These are phyloP conservation scores for Delonix regia DNA, from an alignment of 306 rosid species.

Conservation along the genomic window DNA sequence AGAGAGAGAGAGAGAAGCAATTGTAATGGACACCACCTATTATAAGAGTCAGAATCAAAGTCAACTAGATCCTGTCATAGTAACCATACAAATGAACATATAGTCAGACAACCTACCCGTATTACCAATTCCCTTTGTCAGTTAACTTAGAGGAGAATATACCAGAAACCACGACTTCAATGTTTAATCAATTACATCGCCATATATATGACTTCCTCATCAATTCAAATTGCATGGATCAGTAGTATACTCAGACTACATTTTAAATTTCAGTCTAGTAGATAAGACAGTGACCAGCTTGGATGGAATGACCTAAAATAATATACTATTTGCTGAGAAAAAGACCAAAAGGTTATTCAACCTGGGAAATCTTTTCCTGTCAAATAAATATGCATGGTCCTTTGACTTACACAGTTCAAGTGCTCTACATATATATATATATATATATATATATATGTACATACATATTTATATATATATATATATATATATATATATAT, in stretches of 20 bases:
- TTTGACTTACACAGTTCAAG: constrained; percentile 9
- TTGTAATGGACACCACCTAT: constrained; percentile 36
- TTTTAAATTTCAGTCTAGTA: constrained; percentile 36
- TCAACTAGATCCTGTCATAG: constrained; percentile 42
- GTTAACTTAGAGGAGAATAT: constrained; percentile 52
- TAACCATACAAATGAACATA: constrained; percentile 44
- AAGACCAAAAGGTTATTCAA: not conserved
- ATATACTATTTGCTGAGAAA: too few species aligned
- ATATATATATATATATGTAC: too few species aligned
- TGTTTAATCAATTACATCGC: constrained; percentile 27
- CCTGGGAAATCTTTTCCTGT: constrained; percentile 36
- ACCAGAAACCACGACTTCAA: constrained; percentile 14
- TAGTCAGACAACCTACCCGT: constrained; percentile 47
- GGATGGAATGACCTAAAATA: not conserved
- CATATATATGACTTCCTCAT: constrained; percentile 39
- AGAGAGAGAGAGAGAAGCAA: constrained; percentile 5
- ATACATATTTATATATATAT: too few species aligned
- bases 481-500: too few species aligned
- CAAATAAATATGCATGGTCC: not conserved
- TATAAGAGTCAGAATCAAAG: constrained; percentile 49
- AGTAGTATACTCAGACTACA: constrained; percentile 28
- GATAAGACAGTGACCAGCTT: constrained; percentile 30
- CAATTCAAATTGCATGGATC: constrained; percentile 29
- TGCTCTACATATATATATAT: too few species aligned
- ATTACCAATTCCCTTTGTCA: constrained; percentile 47